Base-by-base conservation (phyloP, 2,329 filamentous ascomycete genomes). In the Arthrobotrys sinensis region DNA sequence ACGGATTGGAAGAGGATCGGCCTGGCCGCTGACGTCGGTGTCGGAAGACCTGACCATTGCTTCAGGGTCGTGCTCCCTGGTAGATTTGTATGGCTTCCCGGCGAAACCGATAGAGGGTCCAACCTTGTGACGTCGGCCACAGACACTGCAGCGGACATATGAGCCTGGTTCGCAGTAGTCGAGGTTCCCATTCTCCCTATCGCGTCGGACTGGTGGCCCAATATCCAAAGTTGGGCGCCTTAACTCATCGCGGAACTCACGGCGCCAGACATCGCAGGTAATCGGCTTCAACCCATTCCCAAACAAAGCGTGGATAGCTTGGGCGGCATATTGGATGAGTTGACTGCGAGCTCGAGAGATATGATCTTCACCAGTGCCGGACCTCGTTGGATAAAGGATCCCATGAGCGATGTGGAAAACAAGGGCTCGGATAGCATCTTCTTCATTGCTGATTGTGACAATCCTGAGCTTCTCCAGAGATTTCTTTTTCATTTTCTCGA, bases 201-300 rank as follows among this genome's bases (percentile, higher is more conserved):
- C 24, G 21, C 63, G 67, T 3, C 53, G 36, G 19, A 34, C 55
- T 2, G 75, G 67, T 4, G 14, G 38, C 10, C 38, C 50, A 10
- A 67, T 16, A 6, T 24, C 28, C 4, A 72, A 3, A 2, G 19
- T 52, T 5, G 45, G 14, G 0, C 67, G 50, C 28, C 75, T 62
- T 52, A 72, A 62, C 16, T 57, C 75, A 14, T 72, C 67, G 19
- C 38, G 63, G 46, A 78, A 78, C 36, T 78, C 75, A 11, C 46
- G 43, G 11, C 75, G 67, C 75, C 75, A 78, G 16, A 43, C 34
- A 8, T 63, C 52, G 38, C 67, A 55, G 5, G 62, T 24, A 38
- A 78, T 36, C 10, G 36, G 38, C n/a, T 34, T 32, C 14, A 72
- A 67, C 4, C 62, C n/a, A 3, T 34, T 10, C 12, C 75, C 63